These are phyloP conservation scores for Pleurotus cornucopiae DNA, from an alignment of 768 basidiomycete genomes.

Conservation along the genomic window DNA sequence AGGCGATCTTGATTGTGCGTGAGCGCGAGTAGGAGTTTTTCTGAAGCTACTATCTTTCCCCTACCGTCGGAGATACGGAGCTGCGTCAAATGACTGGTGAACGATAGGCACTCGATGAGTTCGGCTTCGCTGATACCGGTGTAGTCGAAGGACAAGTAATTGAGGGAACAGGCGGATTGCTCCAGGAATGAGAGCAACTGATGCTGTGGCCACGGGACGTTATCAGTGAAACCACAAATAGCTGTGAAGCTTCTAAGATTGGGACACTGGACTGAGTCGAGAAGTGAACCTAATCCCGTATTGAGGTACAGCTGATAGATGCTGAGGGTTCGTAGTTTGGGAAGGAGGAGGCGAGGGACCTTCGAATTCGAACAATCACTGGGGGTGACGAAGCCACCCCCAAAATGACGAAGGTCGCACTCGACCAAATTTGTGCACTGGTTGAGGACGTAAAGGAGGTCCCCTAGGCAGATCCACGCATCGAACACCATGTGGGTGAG, in stretches of 20 bases:
- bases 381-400: conserved; percentile 3
- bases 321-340: conserved; percentile 13
- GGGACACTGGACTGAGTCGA: conserved; percentile 17
- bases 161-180: conserved; percentile 1
- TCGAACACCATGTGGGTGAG: conserved; percentile 18
- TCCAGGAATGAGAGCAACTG: conserved; percentile 7
- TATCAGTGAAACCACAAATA: conserved; percentile 16
- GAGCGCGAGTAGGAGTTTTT: conserved; percentile 3
- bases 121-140: conserved; percentile 7
- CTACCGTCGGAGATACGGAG: conserved; percentile 5
- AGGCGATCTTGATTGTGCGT: conserved; percentile 1
- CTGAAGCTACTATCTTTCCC: conserved; percentile 1
- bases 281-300: conserved; percentile 16
- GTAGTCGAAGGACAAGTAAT: conserved; percentile 1
- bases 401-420: conserved; percentile 18
- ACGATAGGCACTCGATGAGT: conserved; percentile 2
- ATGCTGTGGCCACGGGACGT: conserved; percentile 7
- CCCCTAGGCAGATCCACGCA: conserved; percentile 15
- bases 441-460: conserved; percentile 15
- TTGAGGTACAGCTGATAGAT: conserved; percentile 19
- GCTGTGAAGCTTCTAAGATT: conserved; percentile 12
- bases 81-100: conserved; percentile 5
- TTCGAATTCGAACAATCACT: not conserved
- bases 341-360: conserved; percentile 10
- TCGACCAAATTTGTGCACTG: conserved; percentile 15